Evolutionary conservation across 1,284 basidiomycete species (phyloP).

Genomic region (Sporisorium scitamineum): DNA sequence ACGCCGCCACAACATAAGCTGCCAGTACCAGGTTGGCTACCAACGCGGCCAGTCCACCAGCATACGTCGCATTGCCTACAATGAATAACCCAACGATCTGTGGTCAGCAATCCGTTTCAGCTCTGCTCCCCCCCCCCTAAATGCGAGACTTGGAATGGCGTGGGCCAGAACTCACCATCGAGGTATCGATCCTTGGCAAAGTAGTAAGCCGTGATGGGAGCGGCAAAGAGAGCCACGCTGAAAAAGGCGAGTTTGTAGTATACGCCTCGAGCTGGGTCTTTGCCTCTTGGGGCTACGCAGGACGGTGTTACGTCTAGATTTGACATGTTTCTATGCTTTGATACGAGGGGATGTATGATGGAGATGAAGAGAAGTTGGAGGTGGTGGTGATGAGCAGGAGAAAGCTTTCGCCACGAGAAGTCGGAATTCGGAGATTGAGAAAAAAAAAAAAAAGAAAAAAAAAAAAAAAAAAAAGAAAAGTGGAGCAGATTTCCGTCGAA

Average conservation of each 20-base stretch:
- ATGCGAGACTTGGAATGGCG: neutral
- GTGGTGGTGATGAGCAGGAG: neutral
- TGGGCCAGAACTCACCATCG: slow-evolving; percentile 51
- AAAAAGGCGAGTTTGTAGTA: slow-evolving; percentile 67
- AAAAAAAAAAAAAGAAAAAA: too few relatives aligned
- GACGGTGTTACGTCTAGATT: slow-evolving; percentile 49
- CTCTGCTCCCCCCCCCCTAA: neutral
- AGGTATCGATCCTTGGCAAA: slow-evolving; percentile 59
- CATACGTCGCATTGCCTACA: slow-evolving; percentile 66
- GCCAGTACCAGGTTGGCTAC: slow-evolving; percentile 66
- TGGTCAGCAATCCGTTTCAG: slow-evolving; percentile 3
- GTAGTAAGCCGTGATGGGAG: slow-evolving; percentile 63
- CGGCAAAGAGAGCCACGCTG: slow-evolving; percentile 60
- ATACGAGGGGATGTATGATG: neutral
- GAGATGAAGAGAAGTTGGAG: neutral
- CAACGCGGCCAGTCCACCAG: slow-evolving; percentile 66
- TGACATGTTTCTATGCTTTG: slow-evolving; percentile 33
- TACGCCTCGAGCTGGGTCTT: slow-evolving; percentile 58
- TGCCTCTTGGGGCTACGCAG: slow-evolving; percentile 49
- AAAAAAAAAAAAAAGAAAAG: slow-evolving; percentile 9
- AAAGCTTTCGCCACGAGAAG: too few relatives aligned
- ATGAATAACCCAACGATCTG: too few relatives aligned
- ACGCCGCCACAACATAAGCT: slow-evolving; percentile 64
- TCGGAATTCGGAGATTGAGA: slow-evolving; percentile 41
- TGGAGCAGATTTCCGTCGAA: slow-evolving; percentile 10